These are phyloP conservation scores for Ceriops tagal DNA, from an alignment of 345 rosid species.

Conservation along the genomic window DNA sequence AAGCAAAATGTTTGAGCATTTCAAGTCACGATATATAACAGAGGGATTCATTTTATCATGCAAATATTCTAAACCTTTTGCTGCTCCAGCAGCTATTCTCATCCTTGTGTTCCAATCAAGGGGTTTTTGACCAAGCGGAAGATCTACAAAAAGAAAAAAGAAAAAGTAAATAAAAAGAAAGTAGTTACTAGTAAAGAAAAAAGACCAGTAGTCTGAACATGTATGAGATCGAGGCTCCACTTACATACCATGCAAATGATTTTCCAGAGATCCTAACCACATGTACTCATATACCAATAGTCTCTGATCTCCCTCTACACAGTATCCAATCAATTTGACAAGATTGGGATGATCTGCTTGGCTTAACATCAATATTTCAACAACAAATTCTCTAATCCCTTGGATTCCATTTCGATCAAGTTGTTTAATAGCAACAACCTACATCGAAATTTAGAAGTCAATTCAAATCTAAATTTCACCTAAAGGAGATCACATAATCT, in stretches of 20 bases:
- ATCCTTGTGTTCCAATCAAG: slow-evolving; percentile 46
- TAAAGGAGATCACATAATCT: not conserved
- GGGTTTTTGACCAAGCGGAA: slow-evolving; percentile 24
- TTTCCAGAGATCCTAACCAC: slow-evolving; percentile 47
- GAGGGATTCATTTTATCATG: slow-evolving; percentile 39
- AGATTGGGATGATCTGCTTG: slow-evolving; percentile 42
- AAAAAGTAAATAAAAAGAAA: not conserved
- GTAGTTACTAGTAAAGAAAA: not conserved
- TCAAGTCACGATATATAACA: slow-evolving; percentile 44
- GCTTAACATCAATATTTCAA: slow-evolving; percentile 36
- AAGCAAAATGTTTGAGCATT: slow-evolving; percentile 44
- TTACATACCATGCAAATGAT: slow-evolving; percentile 39
- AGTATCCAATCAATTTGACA: slow-evolving; percentile 40
- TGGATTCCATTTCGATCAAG: slow-evolving; percentile 43
- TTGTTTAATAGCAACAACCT: slow-evolving; percentile 47
- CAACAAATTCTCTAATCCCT: slow-evolving; percentile 39
- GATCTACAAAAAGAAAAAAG: slow-evolving; percentile 22
- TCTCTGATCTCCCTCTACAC: slow-evolving; percentile 42
- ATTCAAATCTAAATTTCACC: not conserved
- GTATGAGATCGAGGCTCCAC: not conserved
- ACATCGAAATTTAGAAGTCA: slow-evolving; percentile 1
- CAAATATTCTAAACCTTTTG: slow-evolving; percentile 42
- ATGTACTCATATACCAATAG: slow-evolving; percentile 46
- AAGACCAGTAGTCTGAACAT: not conserved
- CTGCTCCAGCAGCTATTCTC: slow-evolving; percentile 50